Percentiles rank a stretch among this genome's conserved stretches.
phyloP scores from a whole-genome alignment of 306 rosid species.

The Gastrolobium villosum region DNA sequence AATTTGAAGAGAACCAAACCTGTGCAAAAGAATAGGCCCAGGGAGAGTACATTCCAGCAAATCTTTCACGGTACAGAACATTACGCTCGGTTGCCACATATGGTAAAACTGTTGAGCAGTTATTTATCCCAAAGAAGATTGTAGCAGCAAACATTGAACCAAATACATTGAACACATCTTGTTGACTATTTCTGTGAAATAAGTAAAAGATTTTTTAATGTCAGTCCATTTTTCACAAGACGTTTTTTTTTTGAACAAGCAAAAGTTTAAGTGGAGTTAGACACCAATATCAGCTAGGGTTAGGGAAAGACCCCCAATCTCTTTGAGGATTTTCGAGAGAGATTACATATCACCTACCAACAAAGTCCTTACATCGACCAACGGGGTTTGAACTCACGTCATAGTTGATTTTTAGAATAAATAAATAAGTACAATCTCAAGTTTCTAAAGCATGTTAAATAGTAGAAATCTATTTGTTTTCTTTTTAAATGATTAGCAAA shows the following conservation, averaged over 20 bases:
- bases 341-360: too few relatives aligned
- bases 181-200: slow-evolving; percentile 56
- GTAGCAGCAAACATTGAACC: slow-evolving; percentile 66
- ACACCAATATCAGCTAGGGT: too few relatives aligned
- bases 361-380: too few relatives aligned
- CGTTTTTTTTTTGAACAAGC: too few relatives aligned
- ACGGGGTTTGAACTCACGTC: background rate
- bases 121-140: slow-evolving; percentile 64
- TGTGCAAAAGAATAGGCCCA: slow-evolving; percentile 78
- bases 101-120: slow-evolving; percentile 67
- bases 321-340: too few relatives aligned
- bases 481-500: background rate
- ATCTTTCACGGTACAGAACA: slow-evolving; percentile 70
- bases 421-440: background rate
- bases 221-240: slow-evolving; percentile 20
- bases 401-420: background rate
- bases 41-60: slow-evolving; percentile 77
- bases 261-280: too few relatives aligned
- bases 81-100: slow-evolving; percentile 65
- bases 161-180: slow-evolving; percentile 62
- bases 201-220: background rate
- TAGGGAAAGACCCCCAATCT: too few relatives aligned
- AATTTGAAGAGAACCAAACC: slow-evolving; percentile 50
- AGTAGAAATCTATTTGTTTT: background rate
- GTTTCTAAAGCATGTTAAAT: background rate